Percentiles rank a stretch among this genome's conserved stretches.
Conservation (phyloP, 1,284 basidiomycete species). For the Fomitopsis pinicola region DNA sequence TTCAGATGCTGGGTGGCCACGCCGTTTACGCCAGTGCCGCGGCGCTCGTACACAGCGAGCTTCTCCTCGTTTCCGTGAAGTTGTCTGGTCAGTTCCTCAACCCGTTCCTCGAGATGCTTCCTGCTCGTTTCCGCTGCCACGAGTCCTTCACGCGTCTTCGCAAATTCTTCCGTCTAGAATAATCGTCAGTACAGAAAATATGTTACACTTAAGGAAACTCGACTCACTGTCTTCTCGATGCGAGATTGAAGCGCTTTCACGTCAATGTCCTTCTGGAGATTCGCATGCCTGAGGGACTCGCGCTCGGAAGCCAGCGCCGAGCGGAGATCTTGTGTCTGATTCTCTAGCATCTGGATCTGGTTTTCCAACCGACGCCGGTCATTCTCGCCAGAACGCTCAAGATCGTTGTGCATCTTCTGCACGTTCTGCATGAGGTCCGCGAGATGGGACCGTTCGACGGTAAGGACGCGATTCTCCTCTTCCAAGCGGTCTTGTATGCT, state of each 20-base stretch:
- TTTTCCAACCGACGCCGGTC: conserved; percentile 77
- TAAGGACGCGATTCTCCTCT: conserved; percentile 79
- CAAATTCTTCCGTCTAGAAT: conserved; percentile 56
- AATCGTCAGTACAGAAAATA: not conserved
- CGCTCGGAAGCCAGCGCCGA: conserved; percentile 76
- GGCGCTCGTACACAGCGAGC: conserved; percentile 81
- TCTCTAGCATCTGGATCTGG: conserved; percentile 75
- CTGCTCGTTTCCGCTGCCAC: conserved; percentile 77
- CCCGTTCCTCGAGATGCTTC: conserved; percentile 75
- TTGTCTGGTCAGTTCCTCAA: conserved; percentile 67
- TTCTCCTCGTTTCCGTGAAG: conserved; percentile 79
- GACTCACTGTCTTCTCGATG: conserved; percentile 68
- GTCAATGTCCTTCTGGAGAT: conserved; percentile 80
- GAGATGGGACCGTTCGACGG: conserved; percentile 79
- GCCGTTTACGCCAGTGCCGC: conserved; percentile 36
- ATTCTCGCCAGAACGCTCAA: conserved; percentile 79
- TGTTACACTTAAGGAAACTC: not conserved
- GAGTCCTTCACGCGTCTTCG: conserved; percentile 69
- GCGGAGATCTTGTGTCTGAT: conserved; percentile 76
- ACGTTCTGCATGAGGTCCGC: conserved; percentile 86
- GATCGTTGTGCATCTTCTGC: conserved; percentile 85
- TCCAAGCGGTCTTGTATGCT: conserved; percentile 74
- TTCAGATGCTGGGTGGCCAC: conserved; percentile 28
- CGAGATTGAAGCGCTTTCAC: conserved; percentile 70
- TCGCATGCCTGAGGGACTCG: conserved; percentile 67